Conservation (phyloP, 2,329 filamentous ascomycete species). For the Pezicula carpinea region DNA sequence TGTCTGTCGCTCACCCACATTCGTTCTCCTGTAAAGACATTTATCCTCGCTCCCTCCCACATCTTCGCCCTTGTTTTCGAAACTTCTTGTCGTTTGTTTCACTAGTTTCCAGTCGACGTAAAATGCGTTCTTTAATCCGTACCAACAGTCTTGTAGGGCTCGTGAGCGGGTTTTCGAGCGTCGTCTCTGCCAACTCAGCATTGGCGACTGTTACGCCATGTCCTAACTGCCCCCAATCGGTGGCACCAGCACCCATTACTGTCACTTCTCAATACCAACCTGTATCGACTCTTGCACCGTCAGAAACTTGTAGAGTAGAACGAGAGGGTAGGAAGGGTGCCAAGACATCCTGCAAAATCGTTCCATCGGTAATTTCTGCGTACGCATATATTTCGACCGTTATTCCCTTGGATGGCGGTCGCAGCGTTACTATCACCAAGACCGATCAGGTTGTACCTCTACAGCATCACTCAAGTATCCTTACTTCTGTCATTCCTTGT, state of each 20-base stretch:
- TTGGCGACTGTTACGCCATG: slow-evolving; percentile 9
- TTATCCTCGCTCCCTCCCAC: neutral
- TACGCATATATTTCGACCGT: slow-evolving; percentile 11
- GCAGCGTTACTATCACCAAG: slow-evolving; percentile 7
- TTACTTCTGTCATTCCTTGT: slow-evolving; percentile 3
- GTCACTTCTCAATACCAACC: slow-evolving; percentile 12
- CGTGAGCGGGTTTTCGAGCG: neutral
- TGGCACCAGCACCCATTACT: slow-evolving; percentile 5
- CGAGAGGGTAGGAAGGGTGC: no score
- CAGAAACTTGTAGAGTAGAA: neutral
- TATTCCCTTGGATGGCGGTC: slow-evolving; percentile 4
- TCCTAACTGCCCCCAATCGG: slow-evolving; percentile 4
- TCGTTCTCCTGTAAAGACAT: neutral
- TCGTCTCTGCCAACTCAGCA: slow-evolving; percentile 1
- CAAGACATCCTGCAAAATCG: slow-evolving; percentile 1
- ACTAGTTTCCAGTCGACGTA: neutral
- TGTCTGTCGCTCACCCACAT: neutral
- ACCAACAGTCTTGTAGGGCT: neutral
- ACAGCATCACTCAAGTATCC: slow-evolving; percentile 2
- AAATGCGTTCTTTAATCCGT: neutral
- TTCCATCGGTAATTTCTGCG: neutral
- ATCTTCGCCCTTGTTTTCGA: neutral
- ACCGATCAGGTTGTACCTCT: slow-evolving; percentile 6
- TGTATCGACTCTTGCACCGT: slow-evolving; percentile 9
- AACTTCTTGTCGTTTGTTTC: neutral